Evolutionary conservation across 495 filamentous ascomycete genomes (phyloP).

Genomic region (Chaetomium fimeti): DNA sequence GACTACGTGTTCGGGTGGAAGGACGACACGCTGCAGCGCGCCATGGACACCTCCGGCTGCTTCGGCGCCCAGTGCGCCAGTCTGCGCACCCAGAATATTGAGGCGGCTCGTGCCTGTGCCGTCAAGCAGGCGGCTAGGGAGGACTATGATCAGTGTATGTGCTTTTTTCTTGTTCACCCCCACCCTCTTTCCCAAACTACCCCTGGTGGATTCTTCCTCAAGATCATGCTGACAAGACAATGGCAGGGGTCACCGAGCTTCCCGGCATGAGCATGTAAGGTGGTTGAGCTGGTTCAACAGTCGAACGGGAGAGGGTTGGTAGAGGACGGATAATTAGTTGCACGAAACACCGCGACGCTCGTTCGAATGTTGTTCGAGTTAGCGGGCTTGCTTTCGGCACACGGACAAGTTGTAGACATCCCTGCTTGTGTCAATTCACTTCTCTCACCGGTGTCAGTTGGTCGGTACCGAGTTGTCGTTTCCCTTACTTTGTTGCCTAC

Average conservation of each 20-base stretch:
- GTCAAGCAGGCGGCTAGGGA: slow-evolving; percentile 43
- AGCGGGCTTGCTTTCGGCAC: background rate
- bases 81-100: slow-evolving; percentile 42
- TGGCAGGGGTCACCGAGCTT: slow-evolving; percentile 16
- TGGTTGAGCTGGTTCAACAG: background rate
- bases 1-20: slow-evolving; percentile 56
- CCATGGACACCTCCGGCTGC: slow-evolving; percentile 50
- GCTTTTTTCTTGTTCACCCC: background rate
- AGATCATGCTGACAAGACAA: background rate
- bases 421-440: background rate
- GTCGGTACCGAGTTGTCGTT: background rate
- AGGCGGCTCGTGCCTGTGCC: slow-evolving; percentile 35
- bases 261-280: slow-evolving; percentile 16
- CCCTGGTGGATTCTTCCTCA: too few relatives aligned
- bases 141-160: slow-evolving; percentile 48
- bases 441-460: background rate
- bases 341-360: background rate
- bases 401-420: background rate
- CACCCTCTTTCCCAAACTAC: background rate
- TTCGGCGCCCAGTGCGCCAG: slow-evolving; percentile 42
- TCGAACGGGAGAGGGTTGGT: background rate
- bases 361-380: background rate
- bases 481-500: background rate
- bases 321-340: background rate
- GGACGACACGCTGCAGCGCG: slow-evolving; percentile 46